Conservation (phyloP, 148 eudicot species). For the Linanthus parryae region DNA sequence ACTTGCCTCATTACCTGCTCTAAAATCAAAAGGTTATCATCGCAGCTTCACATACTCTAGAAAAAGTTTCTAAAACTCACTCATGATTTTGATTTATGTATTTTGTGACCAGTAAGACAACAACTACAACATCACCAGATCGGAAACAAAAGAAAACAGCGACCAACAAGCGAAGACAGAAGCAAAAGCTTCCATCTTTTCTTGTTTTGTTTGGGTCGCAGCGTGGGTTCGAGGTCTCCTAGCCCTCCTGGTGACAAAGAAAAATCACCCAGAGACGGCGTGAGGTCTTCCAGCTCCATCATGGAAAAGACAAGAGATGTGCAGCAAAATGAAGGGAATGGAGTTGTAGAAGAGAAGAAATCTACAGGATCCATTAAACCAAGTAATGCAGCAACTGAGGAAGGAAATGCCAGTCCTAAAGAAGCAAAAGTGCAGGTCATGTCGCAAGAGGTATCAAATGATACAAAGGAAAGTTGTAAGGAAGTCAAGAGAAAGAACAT, state of each 20-base stretch:
- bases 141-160: neutral
- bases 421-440: slow-evolving; percentile 4
- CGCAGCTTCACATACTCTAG: too few species aligned
- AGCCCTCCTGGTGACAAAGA: slow-evolving; percentile 38
- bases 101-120: too few species aligned
- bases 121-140: too few species aligned
- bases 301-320: neutral
- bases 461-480: slow-evolving; percentile 3
- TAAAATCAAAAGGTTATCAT: too few species aligned
- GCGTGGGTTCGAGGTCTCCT: slow-evolving; percentile 37
- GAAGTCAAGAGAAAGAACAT: slow-evolving; percentile 17
- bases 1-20: too few species aligned
- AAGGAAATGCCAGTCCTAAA: slow-evolving; percentile 7
- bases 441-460: neutral
- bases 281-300: neutral
- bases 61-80: too few species aligned
- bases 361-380: too few species aligned
- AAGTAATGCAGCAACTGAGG: slow-evolving; percentile 16
- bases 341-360: too few species aligned
- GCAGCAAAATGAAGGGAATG: slow-evolving; percentile 5
- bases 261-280: neutral
- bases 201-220: slow-evolving; percentile 18
- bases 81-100: too few species aligned
- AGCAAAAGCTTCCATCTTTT: neutral
- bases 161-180: slow-evolving; percentile 1